Percentiles rank a stretch among this genome's conserved stretches.
Conservation (phyloP, 495 filamentous ascomycete genomes). For the Sphaerosporella brunnea region DNA sequence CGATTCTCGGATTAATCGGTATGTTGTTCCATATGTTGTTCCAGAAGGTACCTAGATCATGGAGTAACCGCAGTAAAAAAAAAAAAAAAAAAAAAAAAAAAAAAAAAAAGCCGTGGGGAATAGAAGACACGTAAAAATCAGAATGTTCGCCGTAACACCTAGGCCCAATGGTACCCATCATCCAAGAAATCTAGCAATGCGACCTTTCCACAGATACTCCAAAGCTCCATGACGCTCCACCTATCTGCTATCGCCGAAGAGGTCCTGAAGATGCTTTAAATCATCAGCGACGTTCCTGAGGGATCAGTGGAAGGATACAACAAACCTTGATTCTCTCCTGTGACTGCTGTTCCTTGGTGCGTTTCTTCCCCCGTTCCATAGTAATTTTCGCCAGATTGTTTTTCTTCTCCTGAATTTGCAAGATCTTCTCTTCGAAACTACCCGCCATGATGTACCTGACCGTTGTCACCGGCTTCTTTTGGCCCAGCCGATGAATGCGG, state of each 20-base stretch:
- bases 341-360: background rate
- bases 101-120: background rate
- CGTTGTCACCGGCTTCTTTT: slow-evolving; percentile 65
- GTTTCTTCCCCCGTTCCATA: background rate
- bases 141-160: too few species aligned
- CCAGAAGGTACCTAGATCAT: too few species aligned
- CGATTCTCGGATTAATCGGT: too few species aligned
- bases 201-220: background rate
- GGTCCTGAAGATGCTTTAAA: background rate
- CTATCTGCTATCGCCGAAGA: background rate
- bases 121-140: background rate
- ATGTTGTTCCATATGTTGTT: too few species aligned
- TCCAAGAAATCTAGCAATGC: background rate
- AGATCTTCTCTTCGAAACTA: slow-evolving; percentile 90
- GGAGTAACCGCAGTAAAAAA: too few species aligned
- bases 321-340: background rate
- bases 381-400: slow-evolving; percentile 59
- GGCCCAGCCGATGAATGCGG: slow-evolving; percentile 81
- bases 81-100: background rate
- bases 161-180: too few species aligned
- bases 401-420: slow-evolving; percentile 78
- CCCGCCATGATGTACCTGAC: slow-evolving; percentile 71
- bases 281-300: background rate
- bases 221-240: background rate
- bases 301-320: background rate